These are phyloP conservation scores for Ustilago tritici DNA, from an alignment of 1,284 basidiomycete species.

Conservation along the genomic window DNA sequence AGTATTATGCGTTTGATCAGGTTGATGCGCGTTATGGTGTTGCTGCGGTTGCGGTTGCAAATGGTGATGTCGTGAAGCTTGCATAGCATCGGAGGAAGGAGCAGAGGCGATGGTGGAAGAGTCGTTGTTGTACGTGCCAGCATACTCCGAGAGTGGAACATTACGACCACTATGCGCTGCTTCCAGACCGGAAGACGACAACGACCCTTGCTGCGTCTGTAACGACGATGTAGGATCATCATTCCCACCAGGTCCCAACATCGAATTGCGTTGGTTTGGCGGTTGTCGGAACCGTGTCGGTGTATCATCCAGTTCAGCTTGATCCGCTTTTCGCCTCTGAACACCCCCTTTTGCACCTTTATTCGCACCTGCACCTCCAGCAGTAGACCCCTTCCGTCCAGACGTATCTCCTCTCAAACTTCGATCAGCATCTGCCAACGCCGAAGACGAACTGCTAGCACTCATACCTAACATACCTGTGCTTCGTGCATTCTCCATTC, in stretches of 20 bases:
- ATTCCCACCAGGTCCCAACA: constrained; percentile 24
- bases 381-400: constrained; percentile 18
- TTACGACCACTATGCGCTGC: constrained; percentile 39
- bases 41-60: constrained; percentile 35
- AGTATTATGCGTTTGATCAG: constrained; percentile 38
- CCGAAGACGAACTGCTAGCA: constrained; percentile 36
- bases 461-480: constrained; percentile 33
- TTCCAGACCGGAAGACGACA: constrained; percentile 38
- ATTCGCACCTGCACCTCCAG: constrained; percentile 10
- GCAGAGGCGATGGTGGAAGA: constrained; percentile 36
- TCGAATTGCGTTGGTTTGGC: constrained; percentile 38
- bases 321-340: constrained; percentile 45
- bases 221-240: constrained; percentile 34
- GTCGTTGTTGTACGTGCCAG: constrained; percentile 38
- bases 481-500: constrained; percentile 21
- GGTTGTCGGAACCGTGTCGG: constrained; percentile 43
- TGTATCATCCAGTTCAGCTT: constrained; percentile 48
- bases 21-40: constrained; percentile 39
- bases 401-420: constrained; percentile 30
- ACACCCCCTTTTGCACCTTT: constrained; percentile 20
- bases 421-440: constrained; percentile 38
- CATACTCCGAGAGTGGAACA: constrained; percentile 36
- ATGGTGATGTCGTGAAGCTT: constrained; percentile 41
- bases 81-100: constrained; percentile 27
- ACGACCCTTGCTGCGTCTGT: constrained; percentile 37